Percentiles rank a stretch among this genome's conserved stretches.
Conservation (phyloP, 1,284 basidiomycete genomes). For the Ganoderma lingzhi region DNA sequence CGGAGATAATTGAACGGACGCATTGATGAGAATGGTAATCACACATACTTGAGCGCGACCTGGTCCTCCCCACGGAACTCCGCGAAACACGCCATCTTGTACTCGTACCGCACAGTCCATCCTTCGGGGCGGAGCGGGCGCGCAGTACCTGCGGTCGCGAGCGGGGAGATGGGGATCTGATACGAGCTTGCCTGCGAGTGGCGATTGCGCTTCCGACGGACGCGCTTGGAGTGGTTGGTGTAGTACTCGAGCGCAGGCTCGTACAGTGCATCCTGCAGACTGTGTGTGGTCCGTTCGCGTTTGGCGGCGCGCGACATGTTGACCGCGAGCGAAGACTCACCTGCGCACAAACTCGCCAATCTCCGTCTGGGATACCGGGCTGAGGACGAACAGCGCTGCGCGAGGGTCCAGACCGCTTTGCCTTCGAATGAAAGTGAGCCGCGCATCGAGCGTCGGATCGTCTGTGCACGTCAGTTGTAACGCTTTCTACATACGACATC, state of each 20-base stretch:
- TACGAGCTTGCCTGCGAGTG: constrained; percentile 65
- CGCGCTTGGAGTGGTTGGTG: constrained; percentile 89
- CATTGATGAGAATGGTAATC: constrained; percentile 30
- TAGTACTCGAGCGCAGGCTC: constrained; percentile 94
- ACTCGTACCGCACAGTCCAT: constrained; percentile 97
- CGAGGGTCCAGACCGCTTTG: constrained; percentile 90
- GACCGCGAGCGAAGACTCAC: constrained; percentile 44
- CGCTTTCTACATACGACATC: not conserved
- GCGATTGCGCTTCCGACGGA: constrained; percentile 87
- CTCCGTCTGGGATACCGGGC: constrained; percentile 85
- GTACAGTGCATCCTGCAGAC: constrained; percentile 87
- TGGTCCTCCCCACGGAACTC: constrained; percentile 93
- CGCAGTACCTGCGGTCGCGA: constrained; percentile 51
- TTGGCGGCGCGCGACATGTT: no score
- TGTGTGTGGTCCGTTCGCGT: constrained; percentile 38
- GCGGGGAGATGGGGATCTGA: constrained; percentile 51
- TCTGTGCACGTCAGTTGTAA: constrained; percentile 54
- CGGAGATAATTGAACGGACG: constrained; percentile 9
- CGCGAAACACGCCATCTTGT: constrained; percentile 96
- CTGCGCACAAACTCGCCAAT: constrained; percentile 87
- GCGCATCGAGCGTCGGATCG: constrained; percentile 82
- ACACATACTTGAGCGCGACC: constrained; percentile 80
- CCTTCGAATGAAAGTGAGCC: constrained; percentile 87
- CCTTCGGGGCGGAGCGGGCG: constrained; percentile 84
- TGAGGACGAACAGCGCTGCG: constrained; percentile 93